Base-by-base conservation (phyloP, 2,329 filamentous ascomycete species). In the Colletotrichum tropicicola region DNA sequence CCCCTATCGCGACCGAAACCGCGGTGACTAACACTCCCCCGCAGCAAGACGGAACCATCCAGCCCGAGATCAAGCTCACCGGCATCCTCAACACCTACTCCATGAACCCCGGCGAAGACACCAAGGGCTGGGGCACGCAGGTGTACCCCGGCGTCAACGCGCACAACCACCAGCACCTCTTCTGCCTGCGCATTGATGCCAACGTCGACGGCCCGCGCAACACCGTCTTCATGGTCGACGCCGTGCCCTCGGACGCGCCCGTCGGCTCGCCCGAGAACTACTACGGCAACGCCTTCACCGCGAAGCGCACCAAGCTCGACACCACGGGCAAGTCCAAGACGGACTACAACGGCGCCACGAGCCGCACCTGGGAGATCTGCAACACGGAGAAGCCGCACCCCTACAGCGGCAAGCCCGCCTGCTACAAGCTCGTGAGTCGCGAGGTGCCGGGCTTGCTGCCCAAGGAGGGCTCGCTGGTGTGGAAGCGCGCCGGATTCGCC, bases 91-190 rank as follows among this genome's bases (percentile, higher is more conserved):
- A 97, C 83, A 98, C 94, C 0, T 97, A 97, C 72, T 83, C 89
- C 25, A 91, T 97, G 84, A 87, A 89, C 70, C 87, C 90, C 0
- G 92, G 88, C 48, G 94, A 97, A 78, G 92, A 96, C 68, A 91
- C 92, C 8, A 83, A 92, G 28, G 93, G 92, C 65, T 97, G 93
- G 92, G 94, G 94, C 60, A 97, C 94, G 0, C 91, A 97, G 77
- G 94, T 98, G 8, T 96, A 95, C 73, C 92, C 93, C 0, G 83
- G 92, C 41, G 93, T 97, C 73, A 97, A 97, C 73, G 94, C 94
- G 0, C 94, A 97, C 80, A 97, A 97, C 81, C 94, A 98, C 78
- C 94, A 98, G 78, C 94, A 98, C 77, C 85, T 98, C 30, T 98
- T 98, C 87, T 97, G 93, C 74, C 82, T 98, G 44, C 92, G 94